Evolutionary conservation across 805 yeast species (phyloP), one percentile per base, ranked within the genome.

Genomic region (Candida ovalis): DNA sequence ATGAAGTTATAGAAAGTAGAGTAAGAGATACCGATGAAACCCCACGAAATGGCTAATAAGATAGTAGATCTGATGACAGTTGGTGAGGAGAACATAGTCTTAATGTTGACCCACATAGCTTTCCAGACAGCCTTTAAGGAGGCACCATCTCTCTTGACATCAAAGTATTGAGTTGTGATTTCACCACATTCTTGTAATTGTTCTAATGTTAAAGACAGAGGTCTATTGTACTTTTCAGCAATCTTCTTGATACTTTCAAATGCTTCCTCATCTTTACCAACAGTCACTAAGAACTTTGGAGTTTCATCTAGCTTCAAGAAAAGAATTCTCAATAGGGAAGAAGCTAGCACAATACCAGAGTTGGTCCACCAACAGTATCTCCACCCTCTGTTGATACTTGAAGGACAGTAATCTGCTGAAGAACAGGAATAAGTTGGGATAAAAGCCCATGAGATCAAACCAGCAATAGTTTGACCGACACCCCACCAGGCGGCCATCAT

Each of bases 401-500:
- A 68, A 27, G 70, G 68, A 59, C 86, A 81, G 37, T 66, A 40
- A n/a, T 59, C 71, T 8, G 61, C 59, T 63, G 70, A 58, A 18
- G 65, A 61, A 58, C 86, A 80, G 4, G 80, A 74, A 50, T 68
- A 68, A 49, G 75, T 71, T 13, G 81, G 74, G 42, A 81, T 64
- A 46, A 77, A 74, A 0, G 80, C 84, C 81, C 83, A 81, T 4
- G 82, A 75, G 37, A 79, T 56, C 18, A 79, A 62, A 28, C 70
- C 69, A 12, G 81, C 74, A 39, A 80, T 66, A 2, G 81, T 72
- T 59, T 81, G 85, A 28, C 85, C 86, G 32, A 81, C 67, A 40
- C 84, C 82, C 86, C 86, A 81, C 78, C 75, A 81, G 40, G 72
- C 66, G 21, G 83, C 80, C 64, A 81, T 71, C 33, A 76, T 67